phyloP scores from a whole-genome alignment of 2,329 filamentous ascomycete species.

The Stachybotrys chartarum region DNA sequence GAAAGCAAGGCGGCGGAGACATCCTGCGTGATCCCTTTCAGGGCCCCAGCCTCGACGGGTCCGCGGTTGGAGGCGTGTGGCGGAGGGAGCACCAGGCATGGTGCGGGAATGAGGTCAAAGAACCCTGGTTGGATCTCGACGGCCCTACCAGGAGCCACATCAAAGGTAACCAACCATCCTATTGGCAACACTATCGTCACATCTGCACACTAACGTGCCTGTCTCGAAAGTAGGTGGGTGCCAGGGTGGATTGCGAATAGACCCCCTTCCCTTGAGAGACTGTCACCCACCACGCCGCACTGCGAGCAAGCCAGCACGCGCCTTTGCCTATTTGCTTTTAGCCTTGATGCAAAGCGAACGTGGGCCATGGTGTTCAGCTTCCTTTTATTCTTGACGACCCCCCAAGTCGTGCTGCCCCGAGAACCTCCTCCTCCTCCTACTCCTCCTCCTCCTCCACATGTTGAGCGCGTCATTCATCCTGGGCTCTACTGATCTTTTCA shows the following conservation, averaged over 20 bases:
- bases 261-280: no score
- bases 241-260: not conserved
- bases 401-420: not conserved
- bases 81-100: not conserved
- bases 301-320: not conserved
- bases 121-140: no score
- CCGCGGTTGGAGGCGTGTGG: no score
- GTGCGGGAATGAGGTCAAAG: not conserved
- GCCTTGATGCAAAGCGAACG: not conserved
- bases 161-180: not conserved
- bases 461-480: no score
- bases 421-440: not conserved
- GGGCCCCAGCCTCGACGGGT: not conserved
- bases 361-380: not conserved
- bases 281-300: not conserved
- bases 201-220: not conserved
- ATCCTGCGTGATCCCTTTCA: not conserved
- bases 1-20: not conserved
- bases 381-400: no score
- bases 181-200: not conserved
- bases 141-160: not conserved
- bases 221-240: not conserved
- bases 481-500: not conserved
- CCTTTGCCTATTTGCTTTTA: not conserved
- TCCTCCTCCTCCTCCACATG: not conserved